phyloP scores from a whole-genome alignment of 345 rosid genomes.

The Abelmoschus esculentus region DNA sequence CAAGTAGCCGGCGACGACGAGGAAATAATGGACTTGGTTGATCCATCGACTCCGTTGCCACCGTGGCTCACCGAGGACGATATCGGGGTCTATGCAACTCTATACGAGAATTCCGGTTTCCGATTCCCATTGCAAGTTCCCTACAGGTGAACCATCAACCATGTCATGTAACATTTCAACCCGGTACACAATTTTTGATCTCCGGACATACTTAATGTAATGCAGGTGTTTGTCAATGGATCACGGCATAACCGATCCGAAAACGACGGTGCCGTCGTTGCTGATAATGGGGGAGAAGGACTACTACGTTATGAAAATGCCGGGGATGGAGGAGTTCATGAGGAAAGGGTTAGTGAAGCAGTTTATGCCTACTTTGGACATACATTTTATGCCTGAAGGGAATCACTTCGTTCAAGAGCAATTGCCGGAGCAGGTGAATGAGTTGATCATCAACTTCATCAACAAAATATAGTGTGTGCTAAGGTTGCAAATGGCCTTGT shows the following conservation, averaged over 20 bases:
- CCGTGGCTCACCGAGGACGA: conserved; percentile 44
- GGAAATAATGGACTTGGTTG: conserved; percentile 53
- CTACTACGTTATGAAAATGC: neutral
- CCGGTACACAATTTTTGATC: too few species aligned
- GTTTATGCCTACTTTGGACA: conserved; percentile 8
- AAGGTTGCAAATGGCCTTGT: neutral
- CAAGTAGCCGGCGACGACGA: conserved; percentile 28
- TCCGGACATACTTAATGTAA: too few species aligned
- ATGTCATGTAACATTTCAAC: too few species aligned
- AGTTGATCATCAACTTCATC: conserved; percentile 36
- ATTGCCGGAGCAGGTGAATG: conserved; percentile 37
- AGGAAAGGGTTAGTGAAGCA: conserved; percentile 7
- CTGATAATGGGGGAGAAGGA: conserved; percentile 14
- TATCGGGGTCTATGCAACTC: conserved; percentile 30
- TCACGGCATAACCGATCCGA: neutral
- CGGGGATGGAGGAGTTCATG: neutral
- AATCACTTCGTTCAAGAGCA: conserved; percentile 54
- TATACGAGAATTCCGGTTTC: conserved; percentile 44
- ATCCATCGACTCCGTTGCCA: conserved; percentile 36
- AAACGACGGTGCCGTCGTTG: neutral
- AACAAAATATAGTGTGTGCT: neutral
- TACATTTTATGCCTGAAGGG: conserved; percentile 37
- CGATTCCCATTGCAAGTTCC: conserved; percentile 35
- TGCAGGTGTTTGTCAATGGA: neutral
- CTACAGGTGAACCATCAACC: conserved; percentile 11